Base-by-base conservation (phyloP, 176 grass and related monocot species). In the Carex kokanica region DNA sequence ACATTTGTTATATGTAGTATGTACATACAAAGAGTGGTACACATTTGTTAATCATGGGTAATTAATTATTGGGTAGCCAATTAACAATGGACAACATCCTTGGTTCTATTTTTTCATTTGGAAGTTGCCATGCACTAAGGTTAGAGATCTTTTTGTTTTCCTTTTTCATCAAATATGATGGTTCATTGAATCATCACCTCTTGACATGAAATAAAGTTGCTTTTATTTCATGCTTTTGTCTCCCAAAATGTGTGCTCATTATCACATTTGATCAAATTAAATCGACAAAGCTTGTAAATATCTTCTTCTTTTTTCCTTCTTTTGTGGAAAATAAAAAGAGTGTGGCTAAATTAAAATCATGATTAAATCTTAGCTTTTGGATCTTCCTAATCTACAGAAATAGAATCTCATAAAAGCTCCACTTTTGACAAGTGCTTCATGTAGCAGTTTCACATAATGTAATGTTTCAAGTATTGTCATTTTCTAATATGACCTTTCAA, bases 101-200 rank as follows among this genome's bases (percentile, higher is more conserved):
- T n/a, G n/a, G n/a, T n/a, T n/a, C n/a, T n/a, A n/a, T n/a, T n/a
- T n/a, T n/a, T n/a, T n/a, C n/a, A n/a, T n/a, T n/a, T n/a, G n/a
- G n/a, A 57, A 6, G 15, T 18, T 57, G 16, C 1, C 54, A 6
- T 17, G 55, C 55, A 57, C 15, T 57, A 57, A 57, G 55, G 4
- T 57, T 57, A 57, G 55, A 57, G 1, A 17, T 74, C 10, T 25
- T 20, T 23, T 51, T 36, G 3, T 14, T 6, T 21, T 74, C 25
- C 20, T 74, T 74, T 29, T 52, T 74, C 68, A 72, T 53, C 4
- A 52, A 52, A 27, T 52, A 74, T 74, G 70, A 51, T 74, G 71
- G 71, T 53, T 74, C 20, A 52, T 74, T 74, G 45, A 71, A 74
- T 74, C 13, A 53, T 29, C 2, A 29, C 8, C 4, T 51, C 25